Evolutionary conservation across 2,329 filamentous ascomycete genomes (phyloP), one percentile per base, ranked within the genome.

Genomic region (Phoma herbarum): DNA sequence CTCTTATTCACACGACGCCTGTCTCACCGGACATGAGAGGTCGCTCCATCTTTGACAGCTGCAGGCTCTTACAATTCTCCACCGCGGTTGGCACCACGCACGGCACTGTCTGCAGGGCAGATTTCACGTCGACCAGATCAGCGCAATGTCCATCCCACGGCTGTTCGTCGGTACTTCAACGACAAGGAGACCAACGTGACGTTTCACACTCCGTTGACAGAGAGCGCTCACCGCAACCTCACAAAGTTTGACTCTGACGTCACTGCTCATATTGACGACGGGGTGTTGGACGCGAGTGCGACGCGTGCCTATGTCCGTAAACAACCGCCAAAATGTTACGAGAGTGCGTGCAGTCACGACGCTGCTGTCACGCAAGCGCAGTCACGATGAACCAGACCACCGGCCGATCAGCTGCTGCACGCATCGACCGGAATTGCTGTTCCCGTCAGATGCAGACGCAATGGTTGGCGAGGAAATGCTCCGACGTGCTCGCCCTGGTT

Each of bases 401-500:
- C 25, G 45, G 41, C 48, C 48, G 57, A 57, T 65, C 62, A 60
- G 60, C 58, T 60, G 49, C 61, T 53, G 49, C 54, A 58, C 6
- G 46, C 58, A 58, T 57, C n/a, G 53, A 23, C 57, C n/a, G 35
- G 55, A 31, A 39, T 52, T 52, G 52, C 57, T 61, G 58, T 57
- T 59, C 45, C 51, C 33, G 52, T 50, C 42, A 44, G 45, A 50
- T 20, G 56, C 56, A 33, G 41, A 42, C 25, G 45, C 33, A 50
- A 43, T 56, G 58, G 59, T 64, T 56, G 63, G 58, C 44, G 52
- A 50, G 52, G 49, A 48, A 37, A 57, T 52, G 46, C 59, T 57
- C 57, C 55, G 57, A 61, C 44, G 47, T 62, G 66, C 60, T 68
- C 71, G 71, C 71, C 70, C 68, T 72, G 67, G 57, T 62, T 66